Conservation (phyloP, 2,329 filamentous ascomycete genomes). For the Nemania sp. region DNA sequence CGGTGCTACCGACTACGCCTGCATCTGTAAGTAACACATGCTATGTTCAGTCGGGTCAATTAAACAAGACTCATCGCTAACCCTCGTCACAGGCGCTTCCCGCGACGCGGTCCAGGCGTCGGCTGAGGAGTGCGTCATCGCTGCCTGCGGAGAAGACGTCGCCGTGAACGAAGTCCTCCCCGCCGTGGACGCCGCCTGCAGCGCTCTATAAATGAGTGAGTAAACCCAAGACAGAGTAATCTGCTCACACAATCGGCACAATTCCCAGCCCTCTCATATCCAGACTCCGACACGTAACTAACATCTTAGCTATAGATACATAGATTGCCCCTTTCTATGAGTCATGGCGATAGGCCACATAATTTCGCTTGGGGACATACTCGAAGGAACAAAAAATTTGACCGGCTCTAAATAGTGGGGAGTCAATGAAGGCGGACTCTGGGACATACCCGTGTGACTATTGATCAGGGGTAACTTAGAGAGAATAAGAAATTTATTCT, state of each 20-base stretch:
- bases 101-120: constrained; percentile 5
- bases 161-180: constrained; percentile 26
- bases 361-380: background rate
- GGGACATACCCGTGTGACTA: background rate
- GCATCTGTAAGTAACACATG: constrained; percentile 30
- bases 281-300: background rate
- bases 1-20: constrained; percentile 18
- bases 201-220: constrained; percentile 5
- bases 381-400: background rate
- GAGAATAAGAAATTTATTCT: no score
- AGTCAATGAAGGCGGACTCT: background rate
- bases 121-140: constrained; percentile 25
- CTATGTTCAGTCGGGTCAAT: background rate
- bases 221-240: background rate
- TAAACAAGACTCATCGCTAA: constrained; percentile 8
- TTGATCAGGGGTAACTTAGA: no score
- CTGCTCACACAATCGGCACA: background rate
- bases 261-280: background rate
- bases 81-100: constrained; percentile 19
- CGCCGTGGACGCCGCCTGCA: constrained; percentile 28
- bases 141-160: constrained; percentile 23
- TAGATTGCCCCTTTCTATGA: background rate
- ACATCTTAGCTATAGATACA: background rate
- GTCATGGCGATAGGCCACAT: background rate
- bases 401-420: background rate